Base-by-base conservation (phyloP, 1,284 basidiomycete species). In the Trametes polyzona region DNA sequence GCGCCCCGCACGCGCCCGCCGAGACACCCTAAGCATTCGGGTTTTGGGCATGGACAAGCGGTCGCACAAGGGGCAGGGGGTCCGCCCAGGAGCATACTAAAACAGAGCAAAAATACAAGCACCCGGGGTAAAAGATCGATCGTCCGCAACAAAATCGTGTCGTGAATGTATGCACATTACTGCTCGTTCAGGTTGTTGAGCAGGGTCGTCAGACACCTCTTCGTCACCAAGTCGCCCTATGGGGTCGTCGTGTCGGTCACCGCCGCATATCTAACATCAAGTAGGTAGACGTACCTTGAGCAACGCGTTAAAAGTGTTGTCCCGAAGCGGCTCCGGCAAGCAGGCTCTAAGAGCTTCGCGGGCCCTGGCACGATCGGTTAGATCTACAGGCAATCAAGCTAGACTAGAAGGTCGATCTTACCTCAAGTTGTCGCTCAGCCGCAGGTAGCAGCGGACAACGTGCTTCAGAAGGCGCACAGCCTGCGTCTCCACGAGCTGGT, bases 401-500 rank as follows among this genome's bases (percentile, higher is more conserved):
- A 3, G 27, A 32, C 19, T 32, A 14, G 17, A 5, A 19, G 8
- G 27, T 23, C 14, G 4, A 4, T 78, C 87, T 49, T 66, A 94
- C 91, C 96, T 85, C 55, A 96, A 79, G 70, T 99, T 99, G 76
- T 99, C 97, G 72, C 95, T 97, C 65, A 99, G 80, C 36, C 97
- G 84, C 57, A 99, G 76, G 72, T 99, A 99, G 75, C 97, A 99
- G 56, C 97, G 81, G 17, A 99, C 97, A 47, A 99, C 97, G 72
- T 99, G 97, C 76, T 99, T 99, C 66, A 99, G 79, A 52, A 99
- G 77, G 65, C 97, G 81, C 32, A 99, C 96, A 9, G 97, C 97
- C 75, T 98, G 97, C 3, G 92, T 97, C 76, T 99, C 97, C 51
- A 97, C 94, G 43, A 98, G 81, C 69, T 96, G 94, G 68, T 88